phyloP scores from a whole-genome alignment of 768 basidiomycete genomes.

The Ramaria sp. region DNA sequence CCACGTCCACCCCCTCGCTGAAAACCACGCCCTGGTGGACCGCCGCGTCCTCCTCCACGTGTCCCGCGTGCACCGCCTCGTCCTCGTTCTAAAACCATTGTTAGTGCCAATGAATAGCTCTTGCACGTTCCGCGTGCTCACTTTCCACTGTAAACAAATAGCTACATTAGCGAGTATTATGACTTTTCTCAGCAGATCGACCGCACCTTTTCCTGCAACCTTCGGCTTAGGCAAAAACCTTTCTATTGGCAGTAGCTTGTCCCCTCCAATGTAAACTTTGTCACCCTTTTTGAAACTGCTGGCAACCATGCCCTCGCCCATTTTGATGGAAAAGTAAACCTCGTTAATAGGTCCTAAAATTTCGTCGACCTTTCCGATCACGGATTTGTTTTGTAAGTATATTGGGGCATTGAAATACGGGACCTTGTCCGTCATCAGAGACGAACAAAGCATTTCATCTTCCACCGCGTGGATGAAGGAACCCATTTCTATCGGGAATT shows the following conservation, averaged over 20 bases:
- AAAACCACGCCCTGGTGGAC: slow-evolving; percentile 19
- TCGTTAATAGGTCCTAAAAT: slow-evolving; percentile 99
- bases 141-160: slow-evolving; percentile 16
- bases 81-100: slow-evolving; percentile 25
- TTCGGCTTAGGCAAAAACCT: slow-evolving; percentile 97
- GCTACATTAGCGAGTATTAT: not conserved
- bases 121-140: slow-evolving; percentile 6
- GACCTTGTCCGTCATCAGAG: slow-evolving; percentile 77
- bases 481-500: slow-evolving; percentile 62
- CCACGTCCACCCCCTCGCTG: slow-evolving; percentile 27
- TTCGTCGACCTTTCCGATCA: slow-evolving; percentile 96
- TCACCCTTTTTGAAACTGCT: slow-evolving; percentile 95
- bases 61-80: slow-evolving; percentile 27
- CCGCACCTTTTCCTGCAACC: slow-evolving; percentile 42
- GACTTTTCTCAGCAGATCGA: slow-evolving; percentile 8
- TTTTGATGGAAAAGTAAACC: slow-evolving; percentile 96
- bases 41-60: slow-evolving; percentile 18
- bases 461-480: slow-evolving; percentile 92
- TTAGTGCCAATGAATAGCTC: no score
- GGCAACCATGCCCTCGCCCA: slow-evolving; percentile 92
- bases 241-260: slow-evolving; percentile 93
- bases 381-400: slow-evolving; percentile 92
- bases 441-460: slow-evolving; percentile 94
- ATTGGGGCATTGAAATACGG: slow-evolving; percentile 99
- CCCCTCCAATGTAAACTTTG: slow-evolving; percentile 95